These are phyloP conservation scores for Podila horticola DNA, from an alignment of 192 early-diverging fungal genomes.

Conservation along the genomic window DNA sequence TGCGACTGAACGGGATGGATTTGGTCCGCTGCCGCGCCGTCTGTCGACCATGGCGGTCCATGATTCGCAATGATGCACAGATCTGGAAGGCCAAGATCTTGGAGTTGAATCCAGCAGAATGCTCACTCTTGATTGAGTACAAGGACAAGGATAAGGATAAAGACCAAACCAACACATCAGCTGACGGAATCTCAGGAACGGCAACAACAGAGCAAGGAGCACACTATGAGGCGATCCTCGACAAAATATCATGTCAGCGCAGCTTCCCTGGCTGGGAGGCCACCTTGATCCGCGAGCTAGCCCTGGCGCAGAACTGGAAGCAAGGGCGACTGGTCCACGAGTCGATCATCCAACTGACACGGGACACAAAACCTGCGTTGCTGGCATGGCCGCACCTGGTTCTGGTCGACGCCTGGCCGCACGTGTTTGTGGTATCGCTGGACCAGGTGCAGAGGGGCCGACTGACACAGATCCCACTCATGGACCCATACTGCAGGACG, in stretches of 20 bases:
- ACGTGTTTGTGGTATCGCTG: conserved; percentile 10
- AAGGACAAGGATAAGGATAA: neutral
- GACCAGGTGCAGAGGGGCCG: conserved; percentile 3
- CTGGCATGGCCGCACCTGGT: conserved; percentile 31
- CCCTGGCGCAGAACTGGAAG: conserved; percentile 24
- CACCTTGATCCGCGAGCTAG: conserved; percentile 14
- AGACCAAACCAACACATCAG: neutral
- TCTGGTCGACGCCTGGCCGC: conserved; percentile 15
- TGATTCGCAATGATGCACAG: conserved; percentile 2
- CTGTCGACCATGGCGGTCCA: conserved; percentile 30
- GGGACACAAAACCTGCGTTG: conserved; percentile 15
- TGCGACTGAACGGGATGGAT: conserved; percentile 29
- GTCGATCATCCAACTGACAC: neutral
- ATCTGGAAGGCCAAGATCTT: conserved; percentile 26
- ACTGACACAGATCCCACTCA: neutral
- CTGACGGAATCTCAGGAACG: neutral
- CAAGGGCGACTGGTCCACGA: conserved; percentile 14
- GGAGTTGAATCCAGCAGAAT: conserved; percentile 20
- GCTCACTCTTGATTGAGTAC: neutral
- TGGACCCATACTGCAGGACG: neutral
- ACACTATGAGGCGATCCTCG: conserved; percentile 1
- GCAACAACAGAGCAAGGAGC: neutral
- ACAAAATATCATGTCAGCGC: conserved; percentile 4
- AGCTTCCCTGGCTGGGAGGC: conserved; percentile 29
- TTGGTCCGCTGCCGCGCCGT: conserved; percentile 34